phyloP scores from a whole-genome alignment of 2,329 filamentous ascomycete genomes.

The Claviceps citrina region DNA sequence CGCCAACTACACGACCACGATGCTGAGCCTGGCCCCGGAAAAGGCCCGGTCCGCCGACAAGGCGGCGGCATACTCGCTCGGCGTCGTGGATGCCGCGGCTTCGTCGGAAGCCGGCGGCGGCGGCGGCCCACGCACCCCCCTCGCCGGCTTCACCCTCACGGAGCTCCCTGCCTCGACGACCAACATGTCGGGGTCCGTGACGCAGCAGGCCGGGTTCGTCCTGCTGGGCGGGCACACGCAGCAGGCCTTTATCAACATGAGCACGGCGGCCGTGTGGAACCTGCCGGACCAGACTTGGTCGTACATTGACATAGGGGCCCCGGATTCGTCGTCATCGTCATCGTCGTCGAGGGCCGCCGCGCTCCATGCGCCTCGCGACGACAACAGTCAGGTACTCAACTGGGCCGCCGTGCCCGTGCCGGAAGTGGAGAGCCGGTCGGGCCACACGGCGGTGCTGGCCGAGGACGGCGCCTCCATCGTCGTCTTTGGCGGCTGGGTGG shows the following conservation, averaged over 20 bases:
- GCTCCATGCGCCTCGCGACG: too few relatives aligned
- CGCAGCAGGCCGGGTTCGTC: conserved; percentile 64
- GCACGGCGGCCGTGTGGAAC: conserved; percentile 72
- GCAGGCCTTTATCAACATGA: conserved; percentile 84
- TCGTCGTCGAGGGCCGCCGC: too few relatives aligned
- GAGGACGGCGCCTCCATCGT: conserved; percentile 65
- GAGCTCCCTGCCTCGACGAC: conserved; percentile 54
- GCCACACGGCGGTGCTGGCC: conserved; percentile 71
- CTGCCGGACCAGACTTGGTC: conserved; percentile 78
- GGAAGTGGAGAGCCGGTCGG: conserved; percentile 65
- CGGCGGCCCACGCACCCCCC: conserved; percentile 53
- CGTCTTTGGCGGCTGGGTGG: conserved; percentile 84
- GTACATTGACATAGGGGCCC: conserved; percentile 51
- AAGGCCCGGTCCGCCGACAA: conserved; percentile 12
- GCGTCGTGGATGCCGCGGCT: too few relatives aligned
- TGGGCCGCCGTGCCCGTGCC: background rate
- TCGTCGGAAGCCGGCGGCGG: conserved; percentile 21
- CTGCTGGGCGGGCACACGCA: conserved; percentile 75
- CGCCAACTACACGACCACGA: conserved; percentile 66
- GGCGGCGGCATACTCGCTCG: conserved; percentile 22
- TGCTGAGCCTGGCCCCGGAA: conserved; percentile 51
- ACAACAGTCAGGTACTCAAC: too few relatives aligned
- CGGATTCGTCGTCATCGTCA: conserved; percentile 10
- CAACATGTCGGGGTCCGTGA: conserved; percentile 47
- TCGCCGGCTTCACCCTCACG: conserved; percentile 78